Base-by-base conservation (phyloP, 108 stramenopile species). In the Stephanodiscus minutulus region DNA sequence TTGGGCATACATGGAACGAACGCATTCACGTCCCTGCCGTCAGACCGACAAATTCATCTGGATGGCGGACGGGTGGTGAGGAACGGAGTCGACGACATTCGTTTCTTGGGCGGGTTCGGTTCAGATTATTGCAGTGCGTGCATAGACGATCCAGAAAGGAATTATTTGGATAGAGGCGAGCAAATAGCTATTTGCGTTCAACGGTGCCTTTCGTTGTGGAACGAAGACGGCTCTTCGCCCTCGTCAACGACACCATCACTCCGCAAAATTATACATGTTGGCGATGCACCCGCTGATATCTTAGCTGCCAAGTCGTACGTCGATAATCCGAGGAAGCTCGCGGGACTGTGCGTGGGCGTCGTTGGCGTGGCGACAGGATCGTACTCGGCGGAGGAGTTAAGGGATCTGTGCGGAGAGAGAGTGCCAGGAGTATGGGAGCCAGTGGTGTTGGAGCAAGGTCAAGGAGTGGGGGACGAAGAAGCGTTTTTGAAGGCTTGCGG, bases 281-380 rank as follows among this genome's bases (percentile, higher is more conserved):
- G 86, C 31, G 83, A 83, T 67, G 86, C 86, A 27, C 86, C 86
- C 20, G 83, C 86, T 2, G 86, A 86, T 76, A 83, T 84, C 52
- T 69, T 86, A 54, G 83, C 86, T 9, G 86, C 83, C 39, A 86
- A 83, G 49, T 61, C 74, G 1, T 84, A 77, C 53, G 55, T 60
- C 10, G 27, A 67, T 15, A 37, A 70, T 33, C 69, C 72, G 5
- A 48, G 58, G 3, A 63, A 68, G 53, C 72, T 47, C 3, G 1
- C 39, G 22, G 54, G 58, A 31, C 10, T 78, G 10, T 69, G 71
- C 56, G 83, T 86, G 13, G 68, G 80, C 17, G 68, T 82, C 50
- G 81, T 86, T 9, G 83, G 81, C 21, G 83, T 86, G 27, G 86
- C 86, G 18, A 86, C 83, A 12, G 86, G 86, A 70, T 77, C 79